Percentiles rank a stretch among this genome's conserved stretches.
Evolutionary conservation across 192 early-diverging fungal genomes (phyloP).

Genomic region (Chytriomyces sp.): DNA sequence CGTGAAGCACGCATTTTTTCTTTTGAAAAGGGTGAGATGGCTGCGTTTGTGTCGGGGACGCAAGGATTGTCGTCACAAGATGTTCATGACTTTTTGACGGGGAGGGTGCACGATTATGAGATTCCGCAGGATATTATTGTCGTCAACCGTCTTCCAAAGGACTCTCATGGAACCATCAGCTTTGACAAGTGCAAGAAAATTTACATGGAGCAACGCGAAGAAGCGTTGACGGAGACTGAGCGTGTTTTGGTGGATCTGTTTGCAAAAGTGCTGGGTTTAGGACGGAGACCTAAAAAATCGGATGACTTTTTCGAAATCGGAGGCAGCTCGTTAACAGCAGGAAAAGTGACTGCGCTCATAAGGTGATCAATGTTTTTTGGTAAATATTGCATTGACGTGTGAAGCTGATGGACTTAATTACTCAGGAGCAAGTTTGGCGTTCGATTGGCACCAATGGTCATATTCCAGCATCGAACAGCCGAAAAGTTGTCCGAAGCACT

Average conservation of each 20-base stretch:
- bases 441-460: constrained; percentile 11
- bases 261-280: constrained; percentile 40
- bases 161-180: not conserved
- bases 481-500: not conserved
- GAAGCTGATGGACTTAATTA: not conserved
- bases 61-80: not conserved
- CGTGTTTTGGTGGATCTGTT: constrained; percentile 34
- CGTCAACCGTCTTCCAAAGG: not conserved
- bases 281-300: constrained; percentile 4
- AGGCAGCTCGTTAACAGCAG: constrained; percentile 43
- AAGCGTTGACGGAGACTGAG: constrained; percentile 7
- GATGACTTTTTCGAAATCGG: constrained; percentile 55
- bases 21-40: not conserved
- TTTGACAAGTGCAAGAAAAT: not conserved
- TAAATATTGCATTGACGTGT: not conserved
- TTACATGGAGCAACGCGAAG: not conserved
- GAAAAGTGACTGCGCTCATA: constrained; percentile 20
- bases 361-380: constrained; percentile 2
- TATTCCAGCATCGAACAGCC: constrained; percentile 15
- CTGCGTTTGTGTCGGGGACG: not conserved
- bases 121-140: not conserved
- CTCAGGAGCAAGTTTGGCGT: constrained; percentile 12
- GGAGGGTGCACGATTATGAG: not conserved
- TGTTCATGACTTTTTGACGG: not conserved
- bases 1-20: not conserved